Conservation (phyloP, 208 protist species). For the Trypanosomatidae sp. region DNA sequence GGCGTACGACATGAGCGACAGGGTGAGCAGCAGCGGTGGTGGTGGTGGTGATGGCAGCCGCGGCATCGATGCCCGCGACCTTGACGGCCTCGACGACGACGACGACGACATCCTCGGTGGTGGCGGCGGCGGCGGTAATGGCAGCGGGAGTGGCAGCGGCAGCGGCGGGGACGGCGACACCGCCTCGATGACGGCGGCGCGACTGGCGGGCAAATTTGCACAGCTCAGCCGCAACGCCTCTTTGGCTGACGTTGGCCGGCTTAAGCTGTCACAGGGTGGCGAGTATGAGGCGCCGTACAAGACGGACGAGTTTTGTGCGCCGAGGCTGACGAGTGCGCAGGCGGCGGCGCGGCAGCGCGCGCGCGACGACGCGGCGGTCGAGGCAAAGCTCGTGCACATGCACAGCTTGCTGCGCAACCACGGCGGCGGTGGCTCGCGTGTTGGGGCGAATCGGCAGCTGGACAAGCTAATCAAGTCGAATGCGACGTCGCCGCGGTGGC, state of each 20-base stretch:
- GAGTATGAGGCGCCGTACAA: slow-evolving; percentile 13
- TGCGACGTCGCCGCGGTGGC: neutral
- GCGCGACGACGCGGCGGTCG: neutral
- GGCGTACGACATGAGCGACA: neutral
- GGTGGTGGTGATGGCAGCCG: neutral
- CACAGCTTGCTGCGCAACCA: neutral
- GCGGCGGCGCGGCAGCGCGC: neutral
- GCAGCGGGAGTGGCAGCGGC: neutral
- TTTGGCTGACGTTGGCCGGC: slow-evolving; percentile 7
- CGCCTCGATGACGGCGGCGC: too few relatives aligned
- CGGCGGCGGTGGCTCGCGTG: neutral
- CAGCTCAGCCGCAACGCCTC: slow-evolving; percentile 1
- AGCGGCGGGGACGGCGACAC: too few relatives aligned
- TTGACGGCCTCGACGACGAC: neutral
- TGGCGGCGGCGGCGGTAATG: neutral
- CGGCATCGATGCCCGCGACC: neutral
- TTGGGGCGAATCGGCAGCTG: too few relatives aligned
- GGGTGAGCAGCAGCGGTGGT: neutral
- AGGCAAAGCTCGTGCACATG: neutral
- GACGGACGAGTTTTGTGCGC: slow-evolving; percentile 1
- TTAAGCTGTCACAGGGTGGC: slow-evolving; percentile 9
- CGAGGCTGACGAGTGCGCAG: neutral
- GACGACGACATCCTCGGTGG: neutral
- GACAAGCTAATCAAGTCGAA: neutral
- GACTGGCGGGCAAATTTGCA: slow-evolving; percentile 5